Conservation (phyloP, 2,329 filamentous ascomycete species). For the Calycina marina region DNA sequence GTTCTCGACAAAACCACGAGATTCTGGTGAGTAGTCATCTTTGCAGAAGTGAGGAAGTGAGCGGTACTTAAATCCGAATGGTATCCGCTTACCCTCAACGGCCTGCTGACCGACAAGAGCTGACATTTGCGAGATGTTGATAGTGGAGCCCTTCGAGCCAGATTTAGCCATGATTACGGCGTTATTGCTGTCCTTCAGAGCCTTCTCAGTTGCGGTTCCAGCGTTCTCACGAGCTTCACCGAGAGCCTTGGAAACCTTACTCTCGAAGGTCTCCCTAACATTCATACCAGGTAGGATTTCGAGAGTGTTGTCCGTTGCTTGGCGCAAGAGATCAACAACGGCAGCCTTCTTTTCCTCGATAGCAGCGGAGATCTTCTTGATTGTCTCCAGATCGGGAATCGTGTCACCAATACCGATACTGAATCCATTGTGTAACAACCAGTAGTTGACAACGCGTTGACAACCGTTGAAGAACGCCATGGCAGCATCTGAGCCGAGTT, state of each 20-base stretch:
- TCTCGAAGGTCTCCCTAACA: constrained; percentile 94
- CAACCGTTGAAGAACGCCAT: constrained; percentile 94
- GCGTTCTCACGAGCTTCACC: constrained; percentile 95
- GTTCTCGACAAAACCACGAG: constrained; percentile 95
- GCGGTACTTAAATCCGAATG: constrained; percentile 97
- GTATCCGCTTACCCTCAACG: constrained; percentile 96
- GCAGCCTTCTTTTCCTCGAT: constrained; percentile 71
- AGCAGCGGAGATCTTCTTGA: constrained; percentile 68
- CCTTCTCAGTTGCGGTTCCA: constrained; percentile 81
- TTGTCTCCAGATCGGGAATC: constrained; percentile 76
- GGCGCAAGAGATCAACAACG: constrained; percentile 59
- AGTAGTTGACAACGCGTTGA: constrained; percentile 91
- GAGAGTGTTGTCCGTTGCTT: constrained; percentile 73
- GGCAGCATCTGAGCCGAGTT: constrained; percentile 70
- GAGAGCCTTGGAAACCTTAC: constrained; percentile 83
- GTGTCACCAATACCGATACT: constrained; percentile 98
- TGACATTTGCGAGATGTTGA: constrained; percentile 99
- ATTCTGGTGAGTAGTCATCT: constrained; percentile 95
- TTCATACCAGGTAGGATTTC: constrained; percentile 98
- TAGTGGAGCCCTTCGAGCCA: constrained; percentile 95
- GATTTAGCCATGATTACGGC: constrained; percentile 92
- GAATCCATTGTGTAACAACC: constrained; percentile 91
- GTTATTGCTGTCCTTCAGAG: constrained; percentile 91
- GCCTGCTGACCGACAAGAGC: constrained; percentile 96
- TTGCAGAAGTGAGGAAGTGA: constrained; percentile 97